Evolutionary conservation across 139 green algal species (phyloP).

Genomic region (Chara braunii): DNA sequence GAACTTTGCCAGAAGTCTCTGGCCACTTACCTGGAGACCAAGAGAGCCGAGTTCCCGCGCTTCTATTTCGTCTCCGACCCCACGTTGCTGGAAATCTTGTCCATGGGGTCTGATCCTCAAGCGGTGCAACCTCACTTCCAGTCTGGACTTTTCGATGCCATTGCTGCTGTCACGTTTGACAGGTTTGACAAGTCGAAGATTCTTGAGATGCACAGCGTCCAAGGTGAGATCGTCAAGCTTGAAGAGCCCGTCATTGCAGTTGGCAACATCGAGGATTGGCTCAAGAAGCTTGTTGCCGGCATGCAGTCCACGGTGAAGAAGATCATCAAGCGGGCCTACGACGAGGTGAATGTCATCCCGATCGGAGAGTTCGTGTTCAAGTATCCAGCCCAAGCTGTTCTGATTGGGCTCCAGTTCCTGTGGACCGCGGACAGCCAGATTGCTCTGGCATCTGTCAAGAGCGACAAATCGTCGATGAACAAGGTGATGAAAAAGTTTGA

Average conservation of each 20-base stretch:
- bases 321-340: conserved; percentile 61
- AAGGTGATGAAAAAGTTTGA: conserved; percentile 81
- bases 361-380: conserved; percentile 81
- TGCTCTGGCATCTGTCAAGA: conserved; percentile 55
- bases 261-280: conserved; percentile 91
- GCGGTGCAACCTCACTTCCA: conserved; percentile 90
- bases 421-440: conserved; percentile 86
- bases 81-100: conserved; percentile 93
- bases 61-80: conserved; percentile 98
- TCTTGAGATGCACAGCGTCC: conserved; percentile 79
- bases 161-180: conserved; percentile 85
- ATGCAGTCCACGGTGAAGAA: conserved; percentile 84
- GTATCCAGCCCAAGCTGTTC: conserved; percentile 73
- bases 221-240: conserved; percentile 68
- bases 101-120: conserved; percentile 78
- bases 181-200: conserved; percentile 78
- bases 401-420: conserved; percentile 90
- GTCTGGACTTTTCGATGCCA: conserved; percentile 85
- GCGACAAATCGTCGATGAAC: conserved; percentile 77
- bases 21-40: conserved; percentile 85
- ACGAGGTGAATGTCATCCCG: conserved; percentile 72
- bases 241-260: conserved; percentile 61
- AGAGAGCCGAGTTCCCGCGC: conserved; percentile 86
- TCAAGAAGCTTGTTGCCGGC: conserved; percentile 83
- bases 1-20: conserved; percentile 92